Evolutionary conservation across 225 moss, liverwort and hornwort species (phyloP), one percentile per base, ranked within the genome.

Genomic region (Marchantia polymorpha): DNA sequence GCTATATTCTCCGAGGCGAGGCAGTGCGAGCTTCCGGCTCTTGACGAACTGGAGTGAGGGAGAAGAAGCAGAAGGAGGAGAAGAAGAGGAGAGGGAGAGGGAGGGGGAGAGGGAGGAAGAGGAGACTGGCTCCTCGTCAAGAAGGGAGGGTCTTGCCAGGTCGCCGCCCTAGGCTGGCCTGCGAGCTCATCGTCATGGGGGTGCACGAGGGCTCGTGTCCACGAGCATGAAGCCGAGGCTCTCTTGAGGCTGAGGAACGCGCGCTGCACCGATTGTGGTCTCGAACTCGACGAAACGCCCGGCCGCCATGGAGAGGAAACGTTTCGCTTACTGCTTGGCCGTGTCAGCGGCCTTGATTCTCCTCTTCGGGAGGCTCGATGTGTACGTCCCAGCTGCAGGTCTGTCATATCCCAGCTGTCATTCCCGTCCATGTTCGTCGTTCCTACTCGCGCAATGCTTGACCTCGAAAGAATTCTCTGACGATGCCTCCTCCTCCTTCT

Each of bases 361-460:
- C 25, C 25, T 77, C 0, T 77, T 66, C 27, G 65, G 77, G 8
- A 64, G 66, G 64, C 77, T 77, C 77, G 77, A 77, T 77, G 77
- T 77, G 12, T 77, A 77, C 52, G 77, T 77, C 16, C 77, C 77
- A 66, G 61, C 46, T 65, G 64, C 77, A 77, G 77, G 77, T 77
- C 10, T 46, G 77, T 75, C 7, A 16, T 49, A 39, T 2, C 39
- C 39, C 3, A 39, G 39, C 39, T n/a, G n/a, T 39, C 39, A 39
- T 39, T 39, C 39, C 39, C 5, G 39, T 5, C 39, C 39, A 39
- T 2, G 2, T 39, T 39, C 39, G 39, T 39, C 39, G 39, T 39
- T 39, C 39, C 39, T 2, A 39, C 2, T 39, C 39, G 39, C 39
- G 3, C 3, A 39, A 39, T 39, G 39, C 39, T 39, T 39, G 5